Evolutionary conservation across 2,329 filamentous ascomycete species (phyloP).

Genomic region (Diaporthe sp.): DNA sequence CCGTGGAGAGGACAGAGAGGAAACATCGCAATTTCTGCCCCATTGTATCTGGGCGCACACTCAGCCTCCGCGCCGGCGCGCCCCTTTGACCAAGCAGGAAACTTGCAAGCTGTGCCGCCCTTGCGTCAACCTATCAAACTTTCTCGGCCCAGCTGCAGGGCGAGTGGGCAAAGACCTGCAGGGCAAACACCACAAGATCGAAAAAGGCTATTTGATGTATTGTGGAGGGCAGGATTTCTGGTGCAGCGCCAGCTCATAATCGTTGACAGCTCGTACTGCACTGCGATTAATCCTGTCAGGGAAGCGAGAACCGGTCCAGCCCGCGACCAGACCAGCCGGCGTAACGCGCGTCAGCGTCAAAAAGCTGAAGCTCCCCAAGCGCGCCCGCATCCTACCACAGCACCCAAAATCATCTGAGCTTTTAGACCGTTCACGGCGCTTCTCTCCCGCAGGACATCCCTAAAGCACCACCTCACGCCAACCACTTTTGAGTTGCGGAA

Average conservation of each 20-base stretch:
- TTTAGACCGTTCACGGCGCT: conserved; percentile 29
- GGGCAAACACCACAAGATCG: conserved; percentile 28
- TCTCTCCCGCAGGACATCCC: conserved; percentile 11
- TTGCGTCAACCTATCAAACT: conserved; percentile 26
- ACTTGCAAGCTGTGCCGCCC: conserved; percentile 21
- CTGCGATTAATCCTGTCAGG: conserved; percentile 24
- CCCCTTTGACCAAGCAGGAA: conserved; percentile 22
- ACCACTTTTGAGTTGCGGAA: conserved; percentile 23
- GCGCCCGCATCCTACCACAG: conserved; percentile 44
- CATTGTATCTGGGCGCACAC: background rate
- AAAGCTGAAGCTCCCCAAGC: conserved; percentile 36
- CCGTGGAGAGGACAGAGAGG: conserved; percentile 7
- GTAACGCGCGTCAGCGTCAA: conserved; percentile 63
- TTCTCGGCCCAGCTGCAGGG: conserved; percentile 36
- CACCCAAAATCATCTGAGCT: conserved; percentile 36
- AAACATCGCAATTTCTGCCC: background rate
- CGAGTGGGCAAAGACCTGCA: conserved; percentile 34
- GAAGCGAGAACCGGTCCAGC: conserved; percentile 9
- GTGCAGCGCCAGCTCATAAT: background rate
- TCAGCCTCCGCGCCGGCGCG: conserved; percentile 5
- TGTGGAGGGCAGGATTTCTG: background rate
- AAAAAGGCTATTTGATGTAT: conserved; percentile 1
- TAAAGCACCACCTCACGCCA: conserved; percentile 16
- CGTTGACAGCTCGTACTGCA: background rate
- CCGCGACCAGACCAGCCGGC: conserved; percentile 43